Evolutionary conservation across 805 yeast genomes (phyloP).

Genomic region (Ogataea thermomethanolica): DNA sequence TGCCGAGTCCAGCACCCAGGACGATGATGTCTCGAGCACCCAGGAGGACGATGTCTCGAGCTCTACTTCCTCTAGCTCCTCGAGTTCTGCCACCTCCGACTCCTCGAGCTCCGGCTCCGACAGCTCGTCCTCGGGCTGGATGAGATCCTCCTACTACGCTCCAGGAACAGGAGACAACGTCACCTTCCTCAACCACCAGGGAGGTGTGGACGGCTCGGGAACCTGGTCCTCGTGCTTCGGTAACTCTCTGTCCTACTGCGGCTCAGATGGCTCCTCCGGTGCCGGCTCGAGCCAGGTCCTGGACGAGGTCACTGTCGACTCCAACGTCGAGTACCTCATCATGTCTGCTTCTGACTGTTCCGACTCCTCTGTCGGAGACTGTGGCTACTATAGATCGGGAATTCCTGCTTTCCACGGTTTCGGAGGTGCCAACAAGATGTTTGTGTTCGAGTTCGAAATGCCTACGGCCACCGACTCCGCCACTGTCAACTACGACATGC

Average conservation of each 20-base stretch:
- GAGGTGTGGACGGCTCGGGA: slow-evolving; percentile 75
- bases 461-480: slow-evolving; percentile 55
- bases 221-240: slow-evolving; percentile 84
- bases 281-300: slow-evolving; percentile 68
- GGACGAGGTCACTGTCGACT: slow-evolving; percentile 61
- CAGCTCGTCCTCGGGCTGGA: slow-evolving; percentile 49
- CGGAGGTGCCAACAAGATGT: slow-evolving; percentile 77
- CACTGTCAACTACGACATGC: slow-evolving; percentile 82
- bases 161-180: slow-evolving; percentile 64
- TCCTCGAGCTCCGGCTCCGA: slow-evolving; percentile 21
- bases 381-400: slow-evolving; percentile 84
- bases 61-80: background rate
- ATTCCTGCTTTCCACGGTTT: slow-evolving; percentile 96
- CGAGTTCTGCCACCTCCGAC: slow-evolving; percentile 23
- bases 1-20: background rate
- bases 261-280: slow-evolving; percentile 70
- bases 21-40: too few relatives aligned
- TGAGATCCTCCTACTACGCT: slow-evolving; percentile 66
- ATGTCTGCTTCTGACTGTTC: slow-evolving; percentile 69
- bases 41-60: background rate
- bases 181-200: slow-evolving; percentile 81
- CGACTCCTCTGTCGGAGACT: slow-evolving; percentile 44
- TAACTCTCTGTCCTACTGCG: slow-evolving; percentile 84
- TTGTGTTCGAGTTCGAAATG: slow-evolving; percentile 92
- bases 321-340: slow-evolving; percentile 78